Evolutionary conservation across 768 basidiomycete genomes (phyloP).

Genomic region (Clitopilus hobsonii): DNA sequence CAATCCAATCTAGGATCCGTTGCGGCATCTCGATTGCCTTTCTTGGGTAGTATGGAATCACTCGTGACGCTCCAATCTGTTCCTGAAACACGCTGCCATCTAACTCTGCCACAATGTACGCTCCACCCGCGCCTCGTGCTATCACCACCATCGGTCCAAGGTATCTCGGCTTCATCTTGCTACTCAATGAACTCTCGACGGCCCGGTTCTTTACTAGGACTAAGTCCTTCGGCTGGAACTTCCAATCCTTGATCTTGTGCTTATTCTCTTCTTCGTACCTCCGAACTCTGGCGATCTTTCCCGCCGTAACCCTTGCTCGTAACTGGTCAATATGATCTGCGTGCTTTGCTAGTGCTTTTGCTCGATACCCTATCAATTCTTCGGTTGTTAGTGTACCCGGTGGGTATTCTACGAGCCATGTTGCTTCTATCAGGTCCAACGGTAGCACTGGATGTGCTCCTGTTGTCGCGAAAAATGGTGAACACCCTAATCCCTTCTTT

Average conservation of each 20-base stretch:
- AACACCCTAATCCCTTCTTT: constrained; percentile 21
- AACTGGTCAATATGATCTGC: neutral
- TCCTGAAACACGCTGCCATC: constrained; percentile 22
- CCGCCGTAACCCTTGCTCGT: neutral
- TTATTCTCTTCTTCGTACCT: neutral
- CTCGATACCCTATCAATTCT: neutral
- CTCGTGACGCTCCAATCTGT: constrained; percentile 17
- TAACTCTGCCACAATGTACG: constrained; percentile 25
- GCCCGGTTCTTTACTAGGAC: constrained; percentile 29
- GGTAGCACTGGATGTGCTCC: constrained; percentile 4
- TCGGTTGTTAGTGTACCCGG: neutral
- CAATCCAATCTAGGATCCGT: neutral
- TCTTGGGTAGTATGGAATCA: constrained; percentile 21
- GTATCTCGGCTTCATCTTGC: constrained; percentile 29
- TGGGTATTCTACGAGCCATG: constrained; percentile 1
- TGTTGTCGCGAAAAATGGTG: constrained; percentile 14
- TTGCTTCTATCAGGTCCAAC: constrained; percentile 3
- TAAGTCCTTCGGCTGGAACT: constrained; percentile 19
- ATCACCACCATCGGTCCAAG: constrained; percentile 33
- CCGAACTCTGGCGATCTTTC: neutral
- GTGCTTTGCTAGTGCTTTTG: neutral
- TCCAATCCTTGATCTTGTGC: neutral
- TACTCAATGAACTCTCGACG: constrained; percentile 20
- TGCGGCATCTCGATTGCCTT: neutral
- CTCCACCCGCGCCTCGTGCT: constrained; percentile 18